Base-by-base conservation (phyloP, 1,139 yeast genomes). In the Trichomonascaceae sp. region DNA sequence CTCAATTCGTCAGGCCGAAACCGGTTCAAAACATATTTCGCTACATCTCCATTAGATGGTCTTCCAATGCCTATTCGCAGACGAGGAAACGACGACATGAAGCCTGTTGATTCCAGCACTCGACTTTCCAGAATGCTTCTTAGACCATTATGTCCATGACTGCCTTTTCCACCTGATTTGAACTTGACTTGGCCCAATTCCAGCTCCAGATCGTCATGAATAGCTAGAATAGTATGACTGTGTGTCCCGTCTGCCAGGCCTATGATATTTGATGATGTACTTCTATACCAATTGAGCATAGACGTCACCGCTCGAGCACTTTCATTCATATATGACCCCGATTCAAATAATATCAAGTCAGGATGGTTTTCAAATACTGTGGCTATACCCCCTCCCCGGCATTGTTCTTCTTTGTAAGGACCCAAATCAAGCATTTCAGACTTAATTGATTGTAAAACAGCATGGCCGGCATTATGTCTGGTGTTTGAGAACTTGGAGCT, bases 111-210 rank as follows among this genome's bases (percentile, higher is more conserved):
- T 79, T 61, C 49, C 45, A 50, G 39, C 7, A 38, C 48, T 24
- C 45, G 48, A 22, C 58, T 54, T 17, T 66, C 63, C 50, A 77
- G 77, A 17, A 87, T 77, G 43, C 85, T 80, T 59, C 78, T 75
- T 47, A 89, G 72, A 0, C 96, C 96, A 65, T 87, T 88, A 63
- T 89, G 96, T 0, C 96, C 96, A 55, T 89, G 70, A 10, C 82
- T 76, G 55, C 87, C 79, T 7, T 85, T 73, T 1, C 78, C 79
- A 19, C 78, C 82, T 39, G 70, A 74, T 53, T 87, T 73, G 9
- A 85, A 66, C 61, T 84, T 85, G 22, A 81, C 71, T 53, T 79
- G 77, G 0, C 96, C 96, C 4, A 84, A 60, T 0, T 78, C 79
- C 12, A 83, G 66, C 57, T 83, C 85, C 43, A 88, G 68, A 60